These are phyloP conservation scores for Venturia oleaginea DNA, from an alignment of 2,329 filamentous ascomycete genomes.

Conservation along the genomic window DNA sequence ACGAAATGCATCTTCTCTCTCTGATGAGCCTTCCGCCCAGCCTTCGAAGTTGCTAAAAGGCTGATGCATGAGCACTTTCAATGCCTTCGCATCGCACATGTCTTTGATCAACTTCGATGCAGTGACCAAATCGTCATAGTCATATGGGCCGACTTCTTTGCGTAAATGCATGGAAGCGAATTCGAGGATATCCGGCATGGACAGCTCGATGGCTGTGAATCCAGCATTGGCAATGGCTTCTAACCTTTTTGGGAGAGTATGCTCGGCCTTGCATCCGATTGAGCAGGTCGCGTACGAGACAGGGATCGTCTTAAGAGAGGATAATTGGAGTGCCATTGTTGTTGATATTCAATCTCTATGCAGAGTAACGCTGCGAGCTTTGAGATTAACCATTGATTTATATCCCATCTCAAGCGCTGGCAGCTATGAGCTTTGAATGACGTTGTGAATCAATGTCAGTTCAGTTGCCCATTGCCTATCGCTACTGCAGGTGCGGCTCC, in stretches of 20 bases:
- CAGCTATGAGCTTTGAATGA: slow-evolving; percentile 3
- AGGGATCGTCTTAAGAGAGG: slow-evolving; percentile 34
- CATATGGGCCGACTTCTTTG: slow-evolving; percentile 43
- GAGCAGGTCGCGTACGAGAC: slow-evolving; percentile 49
- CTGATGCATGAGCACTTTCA: slow-evolving; percentile 63
- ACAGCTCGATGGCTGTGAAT: slow-evolving; percentile 63
- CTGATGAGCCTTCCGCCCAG: slow-evolving; percentile 50
- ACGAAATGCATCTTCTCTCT: slow-evolving; percentile 53
- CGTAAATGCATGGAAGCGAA: slow-evolving; percentile 48
- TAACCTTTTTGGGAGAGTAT: slow-evolving; percentile 51
- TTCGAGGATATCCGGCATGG: slow-evolving; percentile 61
- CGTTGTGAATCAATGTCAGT: no score
- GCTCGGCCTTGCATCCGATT: slow-evolving; percentile 38
- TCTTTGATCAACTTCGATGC: slow-evolving; percentile 47
- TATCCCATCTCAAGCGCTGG: background rate
- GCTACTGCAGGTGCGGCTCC: no score
- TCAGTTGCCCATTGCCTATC: background rate
- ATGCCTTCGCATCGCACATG: slow-evolving; percentile 43
- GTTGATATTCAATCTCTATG: background rate
- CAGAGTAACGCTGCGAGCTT: background rate
- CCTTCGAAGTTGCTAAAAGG: slow-evolving; percentile 72
- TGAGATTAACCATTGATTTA: background rate
- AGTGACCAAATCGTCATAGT: slow-evolving; percentile 50
- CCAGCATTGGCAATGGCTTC: slow-evolving; percentile 54
- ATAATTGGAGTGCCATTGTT: slow-evolving; percentile 28